Evolutionary conservation across 345 rosid species (phyloP).

Genomic region (Melaleuca alternifolia): DNA sequence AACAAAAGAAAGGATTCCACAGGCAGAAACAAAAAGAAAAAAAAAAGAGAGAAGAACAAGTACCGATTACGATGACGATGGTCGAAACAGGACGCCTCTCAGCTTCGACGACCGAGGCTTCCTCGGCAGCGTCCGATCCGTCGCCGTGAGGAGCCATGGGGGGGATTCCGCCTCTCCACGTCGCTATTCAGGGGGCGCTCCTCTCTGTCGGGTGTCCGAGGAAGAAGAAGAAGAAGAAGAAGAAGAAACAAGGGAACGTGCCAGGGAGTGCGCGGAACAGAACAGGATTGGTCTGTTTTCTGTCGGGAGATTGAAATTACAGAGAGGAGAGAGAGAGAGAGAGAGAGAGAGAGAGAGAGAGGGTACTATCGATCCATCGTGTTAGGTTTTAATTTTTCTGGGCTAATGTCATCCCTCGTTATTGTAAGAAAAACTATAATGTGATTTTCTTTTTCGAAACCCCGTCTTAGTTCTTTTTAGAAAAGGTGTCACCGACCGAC

Average conservation of each 20-base stretch:
- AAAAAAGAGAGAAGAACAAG: background rate
- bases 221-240: slow-evolving; percentile 14
- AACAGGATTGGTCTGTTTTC: background rate
- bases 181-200: background rate
- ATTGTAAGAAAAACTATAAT: background rate
- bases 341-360: background rate
- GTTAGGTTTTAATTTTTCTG: background rate
- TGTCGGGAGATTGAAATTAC: background rate
- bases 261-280: background rate
- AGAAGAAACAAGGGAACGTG: slow-evolving; percentile 17
- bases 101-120: slow-evolving; percentile 13
- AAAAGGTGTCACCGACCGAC: background rate
- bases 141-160: slow-evolving; percentile 52
- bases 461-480: background rate
- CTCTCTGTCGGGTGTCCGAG: background rate
- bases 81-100: slow-evolving; percentile 43
- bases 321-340: background rate
- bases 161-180: background rate
- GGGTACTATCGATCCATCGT: background rate
- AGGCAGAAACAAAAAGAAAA: background rate
- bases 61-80: slow-evolving; percentile 74
- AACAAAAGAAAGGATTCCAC: background rate
- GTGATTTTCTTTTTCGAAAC: background rate
- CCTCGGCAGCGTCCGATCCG: slow-evolving; percentile 27
- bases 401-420: background rate